phyloP scores from a whole-genome alignment of 2,329 filamentous ascomycete species.

The Fusarium devonianum region DNA sequence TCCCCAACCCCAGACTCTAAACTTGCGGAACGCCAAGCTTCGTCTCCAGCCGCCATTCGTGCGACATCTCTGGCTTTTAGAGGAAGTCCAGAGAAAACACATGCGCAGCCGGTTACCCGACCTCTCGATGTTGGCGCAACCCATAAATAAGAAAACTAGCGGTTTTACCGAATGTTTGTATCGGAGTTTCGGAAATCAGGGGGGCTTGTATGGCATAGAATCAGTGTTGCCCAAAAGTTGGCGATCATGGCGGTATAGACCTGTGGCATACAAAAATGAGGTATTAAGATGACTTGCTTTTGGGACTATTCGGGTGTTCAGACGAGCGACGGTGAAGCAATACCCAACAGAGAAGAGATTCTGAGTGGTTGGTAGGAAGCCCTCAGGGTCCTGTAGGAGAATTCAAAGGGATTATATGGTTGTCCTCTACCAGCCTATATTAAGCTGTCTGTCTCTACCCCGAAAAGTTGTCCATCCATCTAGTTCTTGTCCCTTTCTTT shows the following conservation, averaged over 20 bases:
- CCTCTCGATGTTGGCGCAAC: slow-evolving; percentile 45
- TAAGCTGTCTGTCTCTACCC: too few relatives aligned
- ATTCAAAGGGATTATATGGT: too few relatives aligned
- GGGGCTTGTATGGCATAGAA: slow-evolving; percentile 35
- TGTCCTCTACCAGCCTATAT: too few relatives aligned
- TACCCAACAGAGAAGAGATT: slow-evolving; percentile 4
- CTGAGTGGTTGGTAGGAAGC: too few relatives aligned
- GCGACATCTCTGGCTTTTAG: slow-evolving; percentile 64
- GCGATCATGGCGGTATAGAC: slow-evolving; percentile 34
- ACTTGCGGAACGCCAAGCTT: slow-evolving; percentile 26
- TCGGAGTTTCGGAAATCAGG: slow-evolving; percentile 39
- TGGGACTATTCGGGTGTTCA: neutral
- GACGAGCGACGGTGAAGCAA: slow-evolving; percentile 6
- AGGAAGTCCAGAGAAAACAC: slow-evolving; percentile 66
- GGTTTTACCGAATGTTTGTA: slow-evolving; percentile 27
- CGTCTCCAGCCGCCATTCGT: slow-evolving; percentile 45
- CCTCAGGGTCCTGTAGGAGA: too few relatives aligned
- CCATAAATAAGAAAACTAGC: slow-evolving; percentile 40
- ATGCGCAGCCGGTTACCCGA: slow-evolving; percentile 43
- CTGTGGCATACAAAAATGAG: slow-evolving; percentile 23
- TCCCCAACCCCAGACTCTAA: slow-evolving; percentile 20
- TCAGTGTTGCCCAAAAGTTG: slow-evolving; percentile 21
- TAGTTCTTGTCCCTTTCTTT: too few relatives aligned
- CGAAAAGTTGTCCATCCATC: too few relatives aligned
- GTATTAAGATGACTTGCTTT: slow-evolving; percentile 3